These are phyloP conservation scores for Penicillium arizonense DNA, from an alignment of 495 filamentous ascomycete genomes.

Conservation along the genomic window DNA sequence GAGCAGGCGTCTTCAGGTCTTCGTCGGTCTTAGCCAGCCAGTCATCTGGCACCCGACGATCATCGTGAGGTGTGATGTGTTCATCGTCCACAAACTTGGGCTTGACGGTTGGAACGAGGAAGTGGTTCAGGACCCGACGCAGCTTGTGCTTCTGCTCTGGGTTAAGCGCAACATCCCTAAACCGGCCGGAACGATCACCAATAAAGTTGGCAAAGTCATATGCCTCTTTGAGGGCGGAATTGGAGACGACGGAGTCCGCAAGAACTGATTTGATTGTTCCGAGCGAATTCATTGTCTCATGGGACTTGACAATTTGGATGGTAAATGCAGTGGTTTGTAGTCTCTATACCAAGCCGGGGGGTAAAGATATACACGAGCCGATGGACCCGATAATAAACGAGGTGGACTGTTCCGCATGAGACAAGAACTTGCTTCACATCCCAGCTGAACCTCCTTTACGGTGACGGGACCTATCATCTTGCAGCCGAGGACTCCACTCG, in stretches of 20 bases:
- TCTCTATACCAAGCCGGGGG: too few species aligned
- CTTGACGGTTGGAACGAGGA: conserved; percentile 3
- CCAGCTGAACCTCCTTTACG: too few species aligned
- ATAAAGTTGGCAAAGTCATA: conserved; percentile 2
- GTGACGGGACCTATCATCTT: too few species aligned
- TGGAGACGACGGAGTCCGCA: conserved; percentile 1
- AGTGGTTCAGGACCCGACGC: conserved; percentile 5
- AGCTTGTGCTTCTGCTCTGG: conserved; percentile 1
- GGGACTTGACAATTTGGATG: too few species aligned
- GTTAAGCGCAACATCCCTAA: conserved; percentile 2
- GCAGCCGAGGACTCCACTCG: too few species aligned
- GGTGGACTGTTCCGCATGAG: too few species aligned
- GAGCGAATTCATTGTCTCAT: neutral
- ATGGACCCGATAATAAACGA: too few species aligned
- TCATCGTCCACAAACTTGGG: conserved; percentile 7
- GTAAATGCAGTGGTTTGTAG: too few species aligned
- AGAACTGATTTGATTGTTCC: neutral
- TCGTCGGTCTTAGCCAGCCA: conserved; percentile 5
- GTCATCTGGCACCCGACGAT: neutral
- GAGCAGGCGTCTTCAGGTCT: conserved; percentile 6
- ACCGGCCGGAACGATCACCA: neutral
- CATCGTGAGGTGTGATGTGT: neutral
- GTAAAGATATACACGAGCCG: too few species aligned
- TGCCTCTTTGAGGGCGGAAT: conserved; percentile 2
- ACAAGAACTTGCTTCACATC: too few species aligned